Evolutionary conservation across 2,329 filamentous ascomycete genomes (phyloP).

Genomic region (Fusarium kyushuense): DNA sequence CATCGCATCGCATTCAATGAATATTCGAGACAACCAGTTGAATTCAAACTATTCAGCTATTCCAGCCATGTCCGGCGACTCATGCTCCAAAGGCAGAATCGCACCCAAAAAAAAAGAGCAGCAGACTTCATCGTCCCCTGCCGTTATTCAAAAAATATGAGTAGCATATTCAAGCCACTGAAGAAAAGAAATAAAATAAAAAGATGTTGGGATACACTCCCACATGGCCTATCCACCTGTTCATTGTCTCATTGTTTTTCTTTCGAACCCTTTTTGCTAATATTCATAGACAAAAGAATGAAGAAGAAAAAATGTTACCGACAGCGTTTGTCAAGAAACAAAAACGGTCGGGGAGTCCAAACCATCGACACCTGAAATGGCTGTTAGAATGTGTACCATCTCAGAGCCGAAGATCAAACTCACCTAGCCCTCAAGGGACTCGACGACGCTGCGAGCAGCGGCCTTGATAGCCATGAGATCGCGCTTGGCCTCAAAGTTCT

Average conservation of each 20-base stretch:
- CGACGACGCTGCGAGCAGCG: conserved; percentile 48
- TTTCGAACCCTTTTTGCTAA: conserved; percentile 26
- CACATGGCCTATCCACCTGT: conserved; percentile 26
- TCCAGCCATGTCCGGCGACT: conserved; percentile 34
- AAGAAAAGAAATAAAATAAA: conserved; percentile 35
- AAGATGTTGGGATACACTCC: conserved; percentile 8
- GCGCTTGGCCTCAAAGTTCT: conserved; percentile 52
- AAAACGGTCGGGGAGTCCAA: conserved; percentile 20
- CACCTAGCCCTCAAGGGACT: conserved; percentile 39
- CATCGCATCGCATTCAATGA: neutral
- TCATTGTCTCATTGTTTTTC: conserved; percentile 15
- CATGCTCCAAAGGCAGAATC: conserved; percentile 28
- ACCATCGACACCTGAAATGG: conserved; percentile 7
- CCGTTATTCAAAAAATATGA: conserved; percentile 42
- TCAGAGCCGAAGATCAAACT: neutral
- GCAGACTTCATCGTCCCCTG: conserved; percentile 25
- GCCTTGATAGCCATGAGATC: conserved; percentile 45
- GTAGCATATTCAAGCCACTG: conserved; percentile 23
- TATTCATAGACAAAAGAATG: conserved; percentile 20
- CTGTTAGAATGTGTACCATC: conserved; percentile 10
- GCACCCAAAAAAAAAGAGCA: conserved; percentile 37
- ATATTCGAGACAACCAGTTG: conserved; percentile 35
- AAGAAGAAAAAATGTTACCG: conserved; percentile 9
- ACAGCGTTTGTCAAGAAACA: conserved; percentile 9
- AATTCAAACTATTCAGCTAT: conserved; percentile 37